Conservation (phyloP, 306 rosid species). For the Vigna mungo region DNA sequence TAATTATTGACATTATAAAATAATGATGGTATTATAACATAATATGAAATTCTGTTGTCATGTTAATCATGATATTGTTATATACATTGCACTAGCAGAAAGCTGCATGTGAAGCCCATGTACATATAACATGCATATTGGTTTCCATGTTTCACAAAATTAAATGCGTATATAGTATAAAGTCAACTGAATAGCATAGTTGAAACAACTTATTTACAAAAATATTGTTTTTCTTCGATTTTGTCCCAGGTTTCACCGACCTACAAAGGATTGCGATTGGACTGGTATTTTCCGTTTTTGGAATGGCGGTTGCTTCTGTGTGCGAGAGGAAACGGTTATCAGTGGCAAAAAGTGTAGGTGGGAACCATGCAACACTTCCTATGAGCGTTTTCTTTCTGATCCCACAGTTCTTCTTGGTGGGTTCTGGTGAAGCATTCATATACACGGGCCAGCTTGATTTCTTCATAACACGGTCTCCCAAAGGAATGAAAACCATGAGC, state of each 20-base stretch:
- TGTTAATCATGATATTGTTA: background rate
- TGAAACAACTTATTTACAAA: background rate
- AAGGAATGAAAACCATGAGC: slow-evolving; percentile 97
- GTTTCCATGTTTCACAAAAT: background rate
- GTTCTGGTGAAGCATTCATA: slow-evolving; percentile 95
- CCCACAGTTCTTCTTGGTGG: slow-evolving; percentile 90
- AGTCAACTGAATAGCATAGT: background rate
- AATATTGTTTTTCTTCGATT: background rate
- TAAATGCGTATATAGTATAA: background rate
- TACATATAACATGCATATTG: background rate
- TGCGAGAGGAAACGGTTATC: slow-evolving; percentile 70
- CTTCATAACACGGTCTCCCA: slow-evolving; percentile 92
- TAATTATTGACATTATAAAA: background rate
- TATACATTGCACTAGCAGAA: background rate
- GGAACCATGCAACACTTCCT: slow-evolving; percentile 57
- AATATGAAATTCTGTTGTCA: background rate
- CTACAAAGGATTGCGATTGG: slow-evolving; percentile 88
- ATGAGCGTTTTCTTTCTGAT: slow-evolving; percentile 76
- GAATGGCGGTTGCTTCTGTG: slow-evolving; percentile 78
- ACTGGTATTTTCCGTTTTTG: slow-evolving; percentile 63
- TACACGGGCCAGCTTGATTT: slow-evolving; percentile 97
- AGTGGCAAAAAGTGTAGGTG: slow-evolving; percentile 54
- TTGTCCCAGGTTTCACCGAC: slow-evolving; percentile 71
- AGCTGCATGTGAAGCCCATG: slow-evolving; percentile 22
- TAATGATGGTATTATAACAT: background rate